phyloP scores from a whole-genome alignment of 768 basidiomycete species.

The Termitomyces sp. region DNA sequence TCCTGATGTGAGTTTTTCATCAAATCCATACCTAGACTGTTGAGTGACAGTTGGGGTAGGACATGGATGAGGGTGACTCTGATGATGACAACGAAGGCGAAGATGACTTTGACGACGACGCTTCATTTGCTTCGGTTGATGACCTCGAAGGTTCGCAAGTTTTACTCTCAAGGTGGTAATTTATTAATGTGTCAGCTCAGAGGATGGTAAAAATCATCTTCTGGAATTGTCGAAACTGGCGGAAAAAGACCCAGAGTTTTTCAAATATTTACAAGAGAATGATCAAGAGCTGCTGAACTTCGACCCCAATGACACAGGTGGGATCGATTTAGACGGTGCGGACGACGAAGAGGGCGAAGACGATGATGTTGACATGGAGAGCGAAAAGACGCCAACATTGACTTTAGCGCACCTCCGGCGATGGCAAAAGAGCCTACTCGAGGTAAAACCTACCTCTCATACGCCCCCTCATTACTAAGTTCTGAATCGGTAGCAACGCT shows the following conservation, averaged over 20 bases:
- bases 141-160: constrained; percentile 59
- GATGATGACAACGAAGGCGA: constrained; percentile 36
- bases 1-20: constrained; percentile 15
- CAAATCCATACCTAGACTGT: not conserved
- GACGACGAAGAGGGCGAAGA: constrained; percentile 40
- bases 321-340: constrained; percentile 41
- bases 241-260: constrained; percentile 98
- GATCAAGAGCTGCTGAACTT: constrained; percentile 91
- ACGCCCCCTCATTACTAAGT: not conserved
- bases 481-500: constrained; percentile 59
- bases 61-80: constrained; percentile 21
- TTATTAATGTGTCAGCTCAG: constrained; percentile 28
- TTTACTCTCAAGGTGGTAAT: not conserved
- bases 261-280: constrained; percentile 95
- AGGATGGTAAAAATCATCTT: constrained; percentile 73
- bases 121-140: constrained; percentile 75
- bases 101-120: constrained; percentile 48
- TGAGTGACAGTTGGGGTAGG: constrained; percentile 12
- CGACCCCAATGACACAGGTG: constrained; percentile 38
- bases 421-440: constrained; percentile 89
- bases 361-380: constrained; percentile 44
- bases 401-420: constrained; percentile 66
- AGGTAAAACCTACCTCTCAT: constrained; percentile 39
- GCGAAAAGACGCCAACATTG: constrained; percentile 52
- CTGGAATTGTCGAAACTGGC: constrained; percentile 83